A percentile compares a stretch with the other conserved stretches of the same genome.
phyloP scores from a whole-genome alignment of 2,329 filamentous ascomycete genomes.

The Stemphylium vesicarium region DNA sequence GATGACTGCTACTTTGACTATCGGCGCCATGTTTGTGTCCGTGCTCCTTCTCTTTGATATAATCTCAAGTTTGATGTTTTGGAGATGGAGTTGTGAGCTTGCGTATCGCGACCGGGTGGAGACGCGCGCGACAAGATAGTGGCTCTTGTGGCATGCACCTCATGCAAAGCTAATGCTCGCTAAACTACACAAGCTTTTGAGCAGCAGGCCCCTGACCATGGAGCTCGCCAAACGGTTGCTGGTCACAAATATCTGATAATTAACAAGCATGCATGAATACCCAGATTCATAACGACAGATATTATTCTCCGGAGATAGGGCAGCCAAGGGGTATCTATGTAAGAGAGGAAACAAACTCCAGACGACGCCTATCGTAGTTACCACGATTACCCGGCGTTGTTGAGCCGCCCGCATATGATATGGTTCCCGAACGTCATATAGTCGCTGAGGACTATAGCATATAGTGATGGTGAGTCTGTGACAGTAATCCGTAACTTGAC shows the following conservation, averaged over 20 bases:
- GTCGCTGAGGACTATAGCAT: not conserved
- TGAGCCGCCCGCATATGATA: not conserved
- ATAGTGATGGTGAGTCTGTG: not conserved
- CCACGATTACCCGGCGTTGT: not conserved
- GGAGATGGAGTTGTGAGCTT: not conserved
- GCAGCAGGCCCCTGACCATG: not conserved
- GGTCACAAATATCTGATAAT: not conserved
- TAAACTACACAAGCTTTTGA: slow-evolving; percentile 16
- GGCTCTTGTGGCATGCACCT: not conserved
- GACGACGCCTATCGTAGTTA: not conserved
- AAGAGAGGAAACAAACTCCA: slow-evolving; percentile 9
- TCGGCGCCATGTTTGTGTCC: slow-evolving; percentile 49
- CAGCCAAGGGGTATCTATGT: slow-evolving; percentile 22
- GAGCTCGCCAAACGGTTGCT: not conserved
- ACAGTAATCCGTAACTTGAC: not conserved
- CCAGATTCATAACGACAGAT: not conserved
- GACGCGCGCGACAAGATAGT: slow-evolving; percentile 2
- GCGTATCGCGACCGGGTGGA: not conserved
- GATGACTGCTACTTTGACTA: slow-evolving; percentile 57
- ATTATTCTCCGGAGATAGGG: not conserved
- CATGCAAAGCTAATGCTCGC: slow-evolving; percentile 17
- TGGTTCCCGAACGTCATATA: not conserved
- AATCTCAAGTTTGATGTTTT: not conserved
- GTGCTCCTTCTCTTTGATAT: not conserved
- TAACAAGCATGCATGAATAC: not conserved